A percentile compares a stretch with the other conserved stretches of the same genome.
Conservation (phyloP, 495 filamentous ascomycete species). For the Tuber melanosporum region DNA sequence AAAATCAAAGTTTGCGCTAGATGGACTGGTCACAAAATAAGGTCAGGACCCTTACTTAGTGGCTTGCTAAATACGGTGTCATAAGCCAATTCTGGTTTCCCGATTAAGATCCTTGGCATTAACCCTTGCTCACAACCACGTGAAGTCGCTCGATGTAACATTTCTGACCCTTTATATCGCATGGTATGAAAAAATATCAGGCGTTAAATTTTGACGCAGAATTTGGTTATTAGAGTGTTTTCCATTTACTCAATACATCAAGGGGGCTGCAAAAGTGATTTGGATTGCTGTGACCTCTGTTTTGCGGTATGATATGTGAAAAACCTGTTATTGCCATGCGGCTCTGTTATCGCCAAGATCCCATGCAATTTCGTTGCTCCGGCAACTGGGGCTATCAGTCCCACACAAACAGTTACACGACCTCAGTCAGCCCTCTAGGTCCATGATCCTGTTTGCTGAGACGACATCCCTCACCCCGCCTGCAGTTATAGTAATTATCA, state of each 20-base stretch:
- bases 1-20: not conserved
- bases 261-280: not conserved
- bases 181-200: not conserved
- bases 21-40: not conserved
- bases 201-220: not conserved
- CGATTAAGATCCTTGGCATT: not conserved
- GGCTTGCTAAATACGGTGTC: not conserved
- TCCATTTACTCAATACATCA: not conserved
- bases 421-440: not conserved
- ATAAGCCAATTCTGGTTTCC: not conserved
- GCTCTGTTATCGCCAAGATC: not conserved
- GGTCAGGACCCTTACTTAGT: not conserved
- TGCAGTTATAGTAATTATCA: not conserved
- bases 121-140: not conserved
- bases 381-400: not conserved
- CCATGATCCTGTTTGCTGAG: not conserved
- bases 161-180: not conserved
- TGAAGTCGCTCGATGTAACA: not conserved
- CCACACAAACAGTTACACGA: constrained; percentile 2
- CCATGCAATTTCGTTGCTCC: not conserved
- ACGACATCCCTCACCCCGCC: not conserved
- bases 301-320: not conserved
- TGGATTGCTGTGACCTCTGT: not conserved
- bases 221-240: not conserved
- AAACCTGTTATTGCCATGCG: not conserved